A percentile compares a stretch with the other conserved stretches of the same genome.
Conservation (phyloP, 306 rosid genomes). For the Cucurbita argyrosperma region DNA sequence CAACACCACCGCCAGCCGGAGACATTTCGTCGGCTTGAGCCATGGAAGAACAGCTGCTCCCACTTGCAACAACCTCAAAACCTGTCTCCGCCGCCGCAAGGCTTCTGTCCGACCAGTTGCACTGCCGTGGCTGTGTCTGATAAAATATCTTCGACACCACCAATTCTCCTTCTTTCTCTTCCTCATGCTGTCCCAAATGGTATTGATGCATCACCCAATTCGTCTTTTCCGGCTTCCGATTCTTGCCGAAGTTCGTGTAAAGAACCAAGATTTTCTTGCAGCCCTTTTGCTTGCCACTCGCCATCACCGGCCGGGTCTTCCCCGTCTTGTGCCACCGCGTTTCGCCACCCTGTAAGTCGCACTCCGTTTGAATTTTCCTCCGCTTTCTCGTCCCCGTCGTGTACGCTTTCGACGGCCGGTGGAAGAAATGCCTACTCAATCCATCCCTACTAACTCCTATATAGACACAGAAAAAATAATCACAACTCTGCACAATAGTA, state of each 20-base stretch:
- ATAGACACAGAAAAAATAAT: too few relatives aligned
- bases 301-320: conserved; percentile 79
- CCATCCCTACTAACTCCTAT: conserved; percentile 92
- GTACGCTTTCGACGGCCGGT: conserved; percentile 91
- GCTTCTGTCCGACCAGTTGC: conserved; percentile 53
- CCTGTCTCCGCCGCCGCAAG: neutral
- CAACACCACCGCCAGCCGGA: conserved; percentile 16
- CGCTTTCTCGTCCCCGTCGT: conserved; percentile 98
- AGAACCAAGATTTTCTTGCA: conserved; percentile 91
- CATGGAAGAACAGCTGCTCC: conserved; percentile 59
- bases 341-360: conserved; percentile 73
- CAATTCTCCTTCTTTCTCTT: conserved; percentile 89
- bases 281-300: conserved; percentile 76
- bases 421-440: conserved; percentile 84
- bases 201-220: conserved; percentile 99
- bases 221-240: conserved; percentile 84
- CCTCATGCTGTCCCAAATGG: conserved; percentile 79
- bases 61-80: conserved; percentile 22
- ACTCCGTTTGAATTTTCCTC: conserved; percentile 77
- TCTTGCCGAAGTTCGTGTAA: conserved; percentile 88
- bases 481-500: too few relatives aligned
- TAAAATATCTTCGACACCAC: conserved; percentile 89
- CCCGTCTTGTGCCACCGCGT: conserved; percentile 99
- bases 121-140: conserved; percentile 92
- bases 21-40: conserved; percentile 37